Base-by-base conservation (phyloP, 2,329 filamentous ascomycete species). In the Phialemonium atrogriseum region DNA sequence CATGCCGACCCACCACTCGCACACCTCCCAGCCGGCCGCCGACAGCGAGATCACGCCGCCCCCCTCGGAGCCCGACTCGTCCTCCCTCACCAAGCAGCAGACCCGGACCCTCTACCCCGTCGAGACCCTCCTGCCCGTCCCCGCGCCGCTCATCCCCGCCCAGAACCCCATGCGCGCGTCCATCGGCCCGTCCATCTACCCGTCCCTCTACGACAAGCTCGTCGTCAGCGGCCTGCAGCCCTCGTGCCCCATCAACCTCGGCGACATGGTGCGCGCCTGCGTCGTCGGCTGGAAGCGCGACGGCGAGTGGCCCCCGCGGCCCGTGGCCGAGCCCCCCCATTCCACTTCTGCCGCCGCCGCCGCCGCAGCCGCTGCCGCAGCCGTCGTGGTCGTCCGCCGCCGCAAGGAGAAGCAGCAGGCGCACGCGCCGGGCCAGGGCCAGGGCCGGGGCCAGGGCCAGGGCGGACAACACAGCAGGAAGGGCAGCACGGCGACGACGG, bases 251-350 rank as follows among this genome's bases (percentile, higher is more conserved):
- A 82, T 95, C 49, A 95, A 94, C 46, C 71, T 96, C 1, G 63
- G 70, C 18, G 85, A 94, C 46, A 79, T 95, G 62, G 76, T 84
- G 14, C 72, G 77, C 8, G 77, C 84, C 10, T 83, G 89, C 42
- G 87, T 96, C 1, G 70, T 81, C 17, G 89, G 89, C 25, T 95
- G 89, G 89, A 94, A 93, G 56, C 72, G 84, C 24, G 85, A 91
- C 47, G 88, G 87, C 11, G 85, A 94, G 55, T 96, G 89, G 89
- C 88, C 89, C 5, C 85, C 84, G 2, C 75, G 73, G 43, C 24
- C 41, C 2, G 27, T 21, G 2, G 37, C 41, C 14, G 26, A 37
- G 4, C 16, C 33, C 0, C 35, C 43, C 1, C 27, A 38, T 4
- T 37, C 40, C 10, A 20, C 26, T 2, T 54, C 67, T 1, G 60